Conservation (phyloP, 1,284 basidiomycete genomes). For the Rhodotorula sp. region DNA sequence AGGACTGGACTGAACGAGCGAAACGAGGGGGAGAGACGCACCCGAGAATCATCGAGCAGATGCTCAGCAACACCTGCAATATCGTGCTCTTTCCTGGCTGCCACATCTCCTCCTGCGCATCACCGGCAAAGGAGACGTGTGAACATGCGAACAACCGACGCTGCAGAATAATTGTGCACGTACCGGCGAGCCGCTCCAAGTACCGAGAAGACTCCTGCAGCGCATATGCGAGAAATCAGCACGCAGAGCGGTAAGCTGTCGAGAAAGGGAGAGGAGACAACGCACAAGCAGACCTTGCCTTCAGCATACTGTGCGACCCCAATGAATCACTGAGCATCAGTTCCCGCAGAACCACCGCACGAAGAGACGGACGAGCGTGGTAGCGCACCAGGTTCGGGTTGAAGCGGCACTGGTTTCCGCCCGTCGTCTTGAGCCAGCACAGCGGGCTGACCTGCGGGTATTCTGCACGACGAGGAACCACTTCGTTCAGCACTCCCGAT, state of each 20-base stretch:
- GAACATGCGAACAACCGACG: no score
- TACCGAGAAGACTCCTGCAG: conserved; percentile 17
- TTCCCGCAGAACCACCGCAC: no score
- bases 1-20: fast-evolving
- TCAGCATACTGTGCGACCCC: conserved; percentile 11
- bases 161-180: not conserved
- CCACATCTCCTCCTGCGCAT: conserved; percentile 60
- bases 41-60: conserved; percentile 62
- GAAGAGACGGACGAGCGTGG: no score
- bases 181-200: conserved; percentile 49
- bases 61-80: conserved; percentile 59
- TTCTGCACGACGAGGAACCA: not conserved
- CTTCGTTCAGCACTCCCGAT: not conserved
- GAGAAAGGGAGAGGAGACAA: not conserved
- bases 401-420: conserved; percentile 3
- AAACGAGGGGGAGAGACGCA: not conserved
- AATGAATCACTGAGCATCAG: no score
- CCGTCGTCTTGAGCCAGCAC: conserved; percentile 25
- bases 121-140: no score
- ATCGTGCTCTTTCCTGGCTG: conserved; percentile 46
- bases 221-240: no score
- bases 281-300: conserved; percentile 18
- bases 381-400: conserved; percentile 23
- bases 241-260: fast-evolving
- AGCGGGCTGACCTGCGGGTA: conserved; percentile 19